Percentiles rank a stretch among this genome's conserved stretches.
These are phyloP conservation scores for Lathyrus oleraceus DNA, from an alignment of 306 rosid genomes.

Conservation along the genomic window DNA sequence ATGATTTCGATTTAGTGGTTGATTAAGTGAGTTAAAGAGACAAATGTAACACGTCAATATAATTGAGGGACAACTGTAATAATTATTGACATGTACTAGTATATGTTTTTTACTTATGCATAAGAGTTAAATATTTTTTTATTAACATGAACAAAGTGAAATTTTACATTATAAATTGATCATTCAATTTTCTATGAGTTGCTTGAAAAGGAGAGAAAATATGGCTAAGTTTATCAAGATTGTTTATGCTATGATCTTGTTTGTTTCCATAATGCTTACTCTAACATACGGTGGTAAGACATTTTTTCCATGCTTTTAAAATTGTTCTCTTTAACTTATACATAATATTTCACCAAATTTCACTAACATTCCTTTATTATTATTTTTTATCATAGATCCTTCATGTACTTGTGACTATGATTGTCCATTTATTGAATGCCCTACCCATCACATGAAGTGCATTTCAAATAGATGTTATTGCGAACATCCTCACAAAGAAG, in stretches of 20 bases:
- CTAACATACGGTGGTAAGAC: background rate
- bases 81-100: too few species aligned
- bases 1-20: too few species aligned
- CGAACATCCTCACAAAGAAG: background rate
- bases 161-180: too few species aligned
- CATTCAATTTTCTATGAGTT: too few species aligned
- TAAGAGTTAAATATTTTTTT: too few species aligned
- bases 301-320: background rate
- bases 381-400: background rate
- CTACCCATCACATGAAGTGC: background rate
- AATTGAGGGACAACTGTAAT: too few species aligned
- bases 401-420: background rate
- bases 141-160: too few species aligned
- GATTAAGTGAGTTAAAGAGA: too few species aligned
- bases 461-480: background rate
- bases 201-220: too few species aligned
- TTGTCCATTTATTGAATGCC: background rate
- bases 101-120: too few species aligned
- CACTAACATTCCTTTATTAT: background rate
- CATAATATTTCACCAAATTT: background rate
- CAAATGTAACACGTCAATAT: too few species aligned
- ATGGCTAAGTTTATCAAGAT: background rate
- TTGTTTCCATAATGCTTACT: background rate
- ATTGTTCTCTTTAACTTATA: background rate
- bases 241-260: background rate